Conservation (phyloP, 495 filamentous ascomycete species). For the Letharia columbiana region DNA sequence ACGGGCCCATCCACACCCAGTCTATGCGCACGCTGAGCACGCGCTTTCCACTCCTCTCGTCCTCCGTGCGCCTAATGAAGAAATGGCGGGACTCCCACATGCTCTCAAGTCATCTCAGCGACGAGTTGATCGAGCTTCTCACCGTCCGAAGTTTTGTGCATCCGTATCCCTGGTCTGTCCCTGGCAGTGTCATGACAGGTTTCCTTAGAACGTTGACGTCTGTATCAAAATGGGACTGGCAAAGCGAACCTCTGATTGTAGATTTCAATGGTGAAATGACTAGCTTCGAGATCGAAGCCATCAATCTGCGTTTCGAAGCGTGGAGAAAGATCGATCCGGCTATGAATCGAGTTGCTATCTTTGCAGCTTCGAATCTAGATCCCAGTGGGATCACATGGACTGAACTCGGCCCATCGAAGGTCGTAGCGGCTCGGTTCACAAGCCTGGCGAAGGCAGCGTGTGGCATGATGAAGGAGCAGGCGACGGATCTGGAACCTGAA, state of each 20-base stretch:
- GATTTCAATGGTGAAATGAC: constrained; percentile 57
- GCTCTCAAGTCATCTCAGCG: constrained; percentile 61
- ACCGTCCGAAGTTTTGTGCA: constrained; percentile 67
- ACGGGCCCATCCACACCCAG: constrained; percentile 70
- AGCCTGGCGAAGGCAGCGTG: constrained; percentile 66
- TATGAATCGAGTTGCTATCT: constrained; percentile 75
- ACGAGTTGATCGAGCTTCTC: constrained; percentile 77
- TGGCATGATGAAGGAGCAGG: constrained; percentile 49
- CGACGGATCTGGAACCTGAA: constrained; percentile 45
- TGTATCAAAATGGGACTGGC: constrained; percentile 86
- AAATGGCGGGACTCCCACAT: constrained; percentile 83
- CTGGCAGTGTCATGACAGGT: constrained; percentile 69
- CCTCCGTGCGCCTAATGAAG: constrained; percentile 81
- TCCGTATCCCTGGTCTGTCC: constrained; percentile 71
- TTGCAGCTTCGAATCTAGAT: constrained; percentile 74
- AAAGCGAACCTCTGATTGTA: constrained; percentile 66
- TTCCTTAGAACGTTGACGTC: constrained; percentile 72
- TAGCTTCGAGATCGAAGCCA: constrained; percentile 41
- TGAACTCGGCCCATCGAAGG: constrained; percentile 59
- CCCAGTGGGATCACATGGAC: constrained; percentile 74
- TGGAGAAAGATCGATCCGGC: constrained; percentile 76
- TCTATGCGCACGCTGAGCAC: constrained; percentile 69
- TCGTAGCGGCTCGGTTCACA: constrained; percentile 78
- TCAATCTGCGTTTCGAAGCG: constrained; percentile 63
- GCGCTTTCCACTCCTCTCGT: constrained; percentile 69